These are phyloP conservation scores for Camillea tinctor DNA, from an alignment of 2,329 filamentous ascomycete species.

Conservation along the genomic window DNA sequence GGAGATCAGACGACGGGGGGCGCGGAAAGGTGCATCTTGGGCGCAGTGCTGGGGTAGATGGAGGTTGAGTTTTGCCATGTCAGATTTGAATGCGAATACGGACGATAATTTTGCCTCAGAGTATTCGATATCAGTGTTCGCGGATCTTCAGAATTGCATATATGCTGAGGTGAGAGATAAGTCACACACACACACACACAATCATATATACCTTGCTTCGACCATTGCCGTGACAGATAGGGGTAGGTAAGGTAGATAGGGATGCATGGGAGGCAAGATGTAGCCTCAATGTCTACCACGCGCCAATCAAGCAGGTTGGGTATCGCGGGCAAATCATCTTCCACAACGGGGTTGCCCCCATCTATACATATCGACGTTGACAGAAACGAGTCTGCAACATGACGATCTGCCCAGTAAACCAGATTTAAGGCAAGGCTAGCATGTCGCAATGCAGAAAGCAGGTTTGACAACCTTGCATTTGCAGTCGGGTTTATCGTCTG, in stretches of 20 bases:
- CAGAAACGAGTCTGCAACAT: neutral
- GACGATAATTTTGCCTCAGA: neutral
- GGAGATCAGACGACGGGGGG: neutral
- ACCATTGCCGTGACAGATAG: too few species aligned
- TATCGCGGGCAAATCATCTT: too few species aligned
- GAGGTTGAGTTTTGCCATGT: neutral
- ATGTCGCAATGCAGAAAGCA: neutral
- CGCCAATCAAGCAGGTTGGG: neutral
- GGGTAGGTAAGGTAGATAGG: neutral
- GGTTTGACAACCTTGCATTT: neutral
- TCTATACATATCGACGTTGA: neutral
- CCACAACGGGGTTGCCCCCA: neutral
- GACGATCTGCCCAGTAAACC: neutral
- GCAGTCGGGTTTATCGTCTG: neutral
- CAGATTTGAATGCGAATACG: neutral
- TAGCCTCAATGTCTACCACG: neutral
- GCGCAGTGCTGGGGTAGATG: neutral
- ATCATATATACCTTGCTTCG: neutral
- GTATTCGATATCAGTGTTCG: too few species aligned
- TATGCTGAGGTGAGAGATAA: neutral
- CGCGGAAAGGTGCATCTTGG: neutral
- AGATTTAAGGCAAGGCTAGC: neutral
- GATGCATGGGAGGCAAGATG: neutral
- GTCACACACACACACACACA: too few species aligned
- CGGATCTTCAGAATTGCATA: neutral